phyloP scores from a whole-genome alignment of 2,329 filamentous ascomycete genomes.

The Fusarium chlamydosporum region DNA sequence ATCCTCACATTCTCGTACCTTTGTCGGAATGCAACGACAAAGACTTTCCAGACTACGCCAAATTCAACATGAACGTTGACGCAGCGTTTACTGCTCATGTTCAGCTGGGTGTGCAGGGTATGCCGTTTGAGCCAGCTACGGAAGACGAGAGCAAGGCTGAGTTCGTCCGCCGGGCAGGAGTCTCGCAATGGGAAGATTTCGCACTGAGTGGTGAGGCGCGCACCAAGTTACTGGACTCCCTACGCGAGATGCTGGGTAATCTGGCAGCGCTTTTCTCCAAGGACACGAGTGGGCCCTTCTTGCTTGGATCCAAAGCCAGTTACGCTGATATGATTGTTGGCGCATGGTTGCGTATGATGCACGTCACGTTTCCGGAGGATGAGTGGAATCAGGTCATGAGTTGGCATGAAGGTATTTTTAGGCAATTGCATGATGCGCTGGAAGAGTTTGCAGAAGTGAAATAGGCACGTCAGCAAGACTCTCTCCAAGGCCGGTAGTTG shows the following conservation, averaged over 20 bases:
- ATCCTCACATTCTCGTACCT: conserved; percentile 47
- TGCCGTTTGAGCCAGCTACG: conserved; percentile 67
- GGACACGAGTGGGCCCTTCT: conserved; percentile 62
- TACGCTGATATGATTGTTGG: conserved; percentile 72
- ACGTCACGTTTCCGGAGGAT: conserved; percentile 55
- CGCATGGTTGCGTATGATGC: conserved; percentile 67
- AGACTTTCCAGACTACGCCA: conserved; percentile 57
- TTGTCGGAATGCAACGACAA: conserved; percentile 54
- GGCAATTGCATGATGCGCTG: conserved; percentile 63
- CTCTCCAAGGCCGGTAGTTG: background rate
- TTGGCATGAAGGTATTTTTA: conserved; percentile 68
- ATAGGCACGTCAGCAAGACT: conserved; percentile 3
- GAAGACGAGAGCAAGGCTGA: conserved; percentile 61
- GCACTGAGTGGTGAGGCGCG: conserved; percentile 57
- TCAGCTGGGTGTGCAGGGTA: conserved; percentile 55
- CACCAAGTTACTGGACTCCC: conserved; percentile 55
- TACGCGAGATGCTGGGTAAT: conserved; percentile 59
- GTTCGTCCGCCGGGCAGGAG: conserved; percentile 63
- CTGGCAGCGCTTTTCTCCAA: conserved; percentile 59
- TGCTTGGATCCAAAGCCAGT: conserved; percentile 60
- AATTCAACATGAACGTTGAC: conserved; percentile 70
- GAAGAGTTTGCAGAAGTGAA: conserved; percentile 55
- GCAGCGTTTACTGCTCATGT: conserved; percentile 64
- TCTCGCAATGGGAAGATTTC: conserved; percentile 61
- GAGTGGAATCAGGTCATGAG: conserved; percentile 64